Evolutionary conservation across 257 asterid genomes (phyloP).

Genomic region (Penstemon newberryi): DNA sequence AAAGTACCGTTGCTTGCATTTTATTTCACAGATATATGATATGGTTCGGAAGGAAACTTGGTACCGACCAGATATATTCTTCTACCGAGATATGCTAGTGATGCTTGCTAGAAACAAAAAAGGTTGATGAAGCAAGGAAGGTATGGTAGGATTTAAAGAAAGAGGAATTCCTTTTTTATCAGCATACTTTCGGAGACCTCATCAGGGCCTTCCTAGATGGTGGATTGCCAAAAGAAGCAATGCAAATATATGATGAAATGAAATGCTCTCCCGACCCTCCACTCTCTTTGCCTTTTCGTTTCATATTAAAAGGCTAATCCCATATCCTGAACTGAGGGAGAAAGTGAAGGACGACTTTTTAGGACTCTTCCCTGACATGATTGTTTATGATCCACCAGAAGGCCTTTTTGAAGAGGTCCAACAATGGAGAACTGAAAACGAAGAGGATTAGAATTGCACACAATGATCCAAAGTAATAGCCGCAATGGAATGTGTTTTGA

Average conservation of each 20-base stretch:
- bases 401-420: constrained; percentile 63
- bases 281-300: constrained; percentile 76
- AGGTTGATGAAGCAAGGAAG: constrained; percentile 55
- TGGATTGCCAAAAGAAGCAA: constrained; percentile 70
- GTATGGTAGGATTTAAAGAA: constrained; percentile 84
- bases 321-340: constrained; percentile 79
- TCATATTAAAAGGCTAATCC: constrained; percentile 83
- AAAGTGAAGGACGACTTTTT: constrained; percentile 83
- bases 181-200: constrained; percentile 94
- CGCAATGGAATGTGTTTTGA: neutral
- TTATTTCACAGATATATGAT: constrained; percentile 53
- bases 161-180: constrained; percentile 83
- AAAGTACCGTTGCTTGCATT: constrained; percentile 18
- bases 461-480: constrained; percentile 1
- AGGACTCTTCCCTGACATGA: constrained; percentile 81
- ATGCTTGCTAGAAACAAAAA: constrained; percentile 90
- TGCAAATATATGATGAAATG: constrained; percentile 84
- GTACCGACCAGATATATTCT: constrained; percentile 94
- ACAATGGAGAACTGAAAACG: constrained; percentile 41
- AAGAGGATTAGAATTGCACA: constrained; percentile 42
- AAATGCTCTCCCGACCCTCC: constrained; percentile 77
- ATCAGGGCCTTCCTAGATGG: constrained; percentile 74
- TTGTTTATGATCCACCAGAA: constrained; percentile 84
- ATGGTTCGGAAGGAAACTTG: constrained; percentile 84
- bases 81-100: constrained; percentile 91